Percentiles rank a stretch among this genome's conserved stretches.
Conservation (phyloP, 352 stramenopile species). For the Saprolegnia parasitica region DNA sequence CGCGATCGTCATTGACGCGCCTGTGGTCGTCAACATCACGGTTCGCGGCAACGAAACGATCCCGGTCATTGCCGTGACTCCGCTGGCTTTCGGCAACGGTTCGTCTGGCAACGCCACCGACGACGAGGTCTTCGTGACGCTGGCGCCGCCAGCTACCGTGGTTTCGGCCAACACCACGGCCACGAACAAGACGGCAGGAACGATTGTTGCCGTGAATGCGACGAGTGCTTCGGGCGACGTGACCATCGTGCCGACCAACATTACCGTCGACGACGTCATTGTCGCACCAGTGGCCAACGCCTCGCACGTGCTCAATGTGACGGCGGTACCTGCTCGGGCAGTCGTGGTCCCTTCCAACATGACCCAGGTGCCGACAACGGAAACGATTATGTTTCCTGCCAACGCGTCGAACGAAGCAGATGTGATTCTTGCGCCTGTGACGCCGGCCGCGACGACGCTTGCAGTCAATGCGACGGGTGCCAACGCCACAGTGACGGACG, state of each 20-base stretch:
- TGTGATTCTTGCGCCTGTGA: neutral
- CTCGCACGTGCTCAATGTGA: neutral
- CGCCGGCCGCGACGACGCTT: neutral
- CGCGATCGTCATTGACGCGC: neutral
- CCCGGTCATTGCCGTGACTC: neutral
- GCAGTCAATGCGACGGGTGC: neutral
- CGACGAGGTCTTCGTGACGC: neutral
- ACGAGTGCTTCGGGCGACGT: neutral
- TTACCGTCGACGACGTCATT: neutral
- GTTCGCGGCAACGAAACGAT: constrained; percentile 1
- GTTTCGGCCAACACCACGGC: neutral
- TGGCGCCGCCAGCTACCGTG: neutral
- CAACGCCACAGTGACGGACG: neutral
- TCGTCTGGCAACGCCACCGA: neutral
- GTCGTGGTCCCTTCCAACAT: neutral
- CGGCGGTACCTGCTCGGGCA: neutral
- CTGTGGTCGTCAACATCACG: neutral
- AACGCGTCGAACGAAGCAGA: too few relatives aligned
- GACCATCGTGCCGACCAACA: neutral
- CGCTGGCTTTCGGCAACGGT: neutral
- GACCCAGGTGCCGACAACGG: too few relatives aligned
- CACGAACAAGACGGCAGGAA: neutral
- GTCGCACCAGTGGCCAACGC: neutral
- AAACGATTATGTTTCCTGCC: too few relatives aligned
- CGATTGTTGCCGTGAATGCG: neutral